Evolutionary conservation across 768 basidiomycete species (phyloP), one percentile per base, ranked within the genome.

Genomic region (Boletus rex-veris): DNA sequence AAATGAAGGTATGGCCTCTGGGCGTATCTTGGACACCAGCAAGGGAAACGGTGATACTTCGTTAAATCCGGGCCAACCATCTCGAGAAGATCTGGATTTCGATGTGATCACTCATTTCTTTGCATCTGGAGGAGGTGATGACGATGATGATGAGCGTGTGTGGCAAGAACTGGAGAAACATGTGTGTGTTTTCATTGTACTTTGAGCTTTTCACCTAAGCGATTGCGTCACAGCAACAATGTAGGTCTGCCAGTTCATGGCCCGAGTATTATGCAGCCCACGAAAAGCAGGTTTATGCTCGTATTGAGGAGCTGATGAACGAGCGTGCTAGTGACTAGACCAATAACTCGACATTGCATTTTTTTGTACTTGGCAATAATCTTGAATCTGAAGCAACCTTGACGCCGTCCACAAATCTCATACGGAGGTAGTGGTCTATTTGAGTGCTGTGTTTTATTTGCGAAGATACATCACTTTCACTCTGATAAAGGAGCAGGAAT

Each of bases 101-200:
- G 71, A 79, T 16, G 63, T 70, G 4, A 73, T 88, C 36, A 75
- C 79, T 7, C 65, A 67, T 10, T 88, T 85, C 59, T 83, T 88
- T 59, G 79, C 78, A 11, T 74, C 70, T 5, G 75, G 76, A 11
- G 79, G 77, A 38, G 77, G 78, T 11, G 75, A 80, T 5, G 75
- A 78, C 2, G 72, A 75, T 8, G 65, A 70, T 5, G 77, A 78
- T n/a, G 71, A 72, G 21, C 71, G 75, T n/a, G 70, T 84, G 33
- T 88, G 84, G 82, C 71, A 67, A 44, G 71, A 66, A 39, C 64
- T 89, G 41, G 71, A 72, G 39, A 63, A 66, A 48, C 68, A 78
- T 71, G 86, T 83, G 55, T 45, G 74, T 48, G 38, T 48, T 38
- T 14, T 19, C 33, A 28, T 52, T 26, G 40, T 21, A 24, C 54